Evolutionary conservation across 2,329 filamentous ascomycete genomes (phyloP).

Genomic region (Pseudogymnoascus sp.): DNA sequence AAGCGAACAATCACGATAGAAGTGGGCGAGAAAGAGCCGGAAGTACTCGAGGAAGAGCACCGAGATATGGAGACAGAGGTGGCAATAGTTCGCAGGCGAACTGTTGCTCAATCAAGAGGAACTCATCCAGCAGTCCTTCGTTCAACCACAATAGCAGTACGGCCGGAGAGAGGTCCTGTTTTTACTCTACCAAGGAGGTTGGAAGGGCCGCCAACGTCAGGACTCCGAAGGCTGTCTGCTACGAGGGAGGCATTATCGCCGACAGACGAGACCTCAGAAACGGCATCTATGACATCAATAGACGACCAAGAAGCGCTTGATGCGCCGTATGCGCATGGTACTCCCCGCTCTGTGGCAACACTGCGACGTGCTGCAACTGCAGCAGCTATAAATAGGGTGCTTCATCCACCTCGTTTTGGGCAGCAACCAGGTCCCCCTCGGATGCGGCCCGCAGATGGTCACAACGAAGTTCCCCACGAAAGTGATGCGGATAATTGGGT

Average conservation of each 20-base stretch:
- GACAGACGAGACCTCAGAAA: slow-evolving; percentile 17
- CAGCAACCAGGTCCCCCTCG: slow-evolving; percentile 44
- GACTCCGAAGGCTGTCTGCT: slow-evolving; percentile 12
- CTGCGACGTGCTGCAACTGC: slow-evolving; percentile 68
- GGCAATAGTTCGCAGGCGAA: slow-evolving; percentile 68
- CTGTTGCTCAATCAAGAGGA: slow-evolving; percentile 56
- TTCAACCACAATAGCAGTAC: slow-evolving; percentile 37
- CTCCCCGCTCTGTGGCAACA: slow-evolving; percentile 62
- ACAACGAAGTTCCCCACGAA: slow-evolving; percentile 71
- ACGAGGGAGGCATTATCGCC: slow-evolving; percentile 12
- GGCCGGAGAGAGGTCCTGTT: not conserved
- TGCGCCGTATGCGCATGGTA: slow-evolving; percentile 65
- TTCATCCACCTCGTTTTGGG: slow-evolving; percentile 52
- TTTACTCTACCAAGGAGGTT: not conserved
- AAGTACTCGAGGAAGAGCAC: slow-evolving; percentile 65
- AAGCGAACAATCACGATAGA: slow-evolving; percentile 61
- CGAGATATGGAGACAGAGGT: slow-evolving; percentile 72
- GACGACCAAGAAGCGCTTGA: slow-evolving; percentile 51
- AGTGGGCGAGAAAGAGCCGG: slow-evolving; percentile 63
- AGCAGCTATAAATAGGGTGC: slow-evolving; percentile 65
- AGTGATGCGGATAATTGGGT: slow-evolving; percentile 88
- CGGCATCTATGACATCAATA: slow-evolving; percentile 21
- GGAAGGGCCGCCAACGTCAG: not conserved
- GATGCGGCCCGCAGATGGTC: slow-evolving; percentile 63
- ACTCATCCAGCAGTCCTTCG: slow-evolving; percentile 43